Conservation (phyloP, 2,329 filamentous ascomycete genomes). For the Aspergillus intermedius region DNA sequence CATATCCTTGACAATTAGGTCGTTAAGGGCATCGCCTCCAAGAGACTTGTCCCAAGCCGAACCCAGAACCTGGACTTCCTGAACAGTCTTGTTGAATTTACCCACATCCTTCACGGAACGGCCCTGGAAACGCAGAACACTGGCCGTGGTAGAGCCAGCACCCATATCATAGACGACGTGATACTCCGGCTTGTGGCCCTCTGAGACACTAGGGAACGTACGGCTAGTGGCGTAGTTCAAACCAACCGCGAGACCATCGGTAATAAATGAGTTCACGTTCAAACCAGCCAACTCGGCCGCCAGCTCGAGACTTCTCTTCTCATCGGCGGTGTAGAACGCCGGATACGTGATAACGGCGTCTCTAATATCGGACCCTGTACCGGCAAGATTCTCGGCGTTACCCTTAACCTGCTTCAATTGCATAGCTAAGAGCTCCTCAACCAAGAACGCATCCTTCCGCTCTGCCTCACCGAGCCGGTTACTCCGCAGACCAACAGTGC, state of each 20-base stretch:
- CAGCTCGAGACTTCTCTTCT: constrained; percentile 77
- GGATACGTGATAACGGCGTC: constrained; percentile 87
- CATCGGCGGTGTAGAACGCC: constrained; percentile 80
- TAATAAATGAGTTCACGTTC: constrained; percentile 76
- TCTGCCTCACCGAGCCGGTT: constrained; percentile 59
- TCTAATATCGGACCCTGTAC: constrained; percentile 64
- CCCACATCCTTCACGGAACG: constrained; percentile 84
- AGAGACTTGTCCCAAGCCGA: constrained; percentile 83
- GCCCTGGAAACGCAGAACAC: constrained; percentile 82
- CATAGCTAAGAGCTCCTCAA: constrained; percentile 95
- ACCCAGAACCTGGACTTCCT: constrained; percentile 86
- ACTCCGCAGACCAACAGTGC: constrained; percentile 78
- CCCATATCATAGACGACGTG: constrained; percentile 98
- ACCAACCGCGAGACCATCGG: constrained; percentile 85
- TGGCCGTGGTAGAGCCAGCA: constrained; percentile 86
- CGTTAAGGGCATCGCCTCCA: constrained; percentile 83
- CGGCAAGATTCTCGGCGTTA: constrained; percentile 80
- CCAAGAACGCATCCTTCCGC: constrained; percentile 57
- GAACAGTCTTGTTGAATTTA: constrained; percentile 91
- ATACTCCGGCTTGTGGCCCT: constrained; percentile 79
- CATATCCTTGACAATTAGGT: constrained; percentile 84
- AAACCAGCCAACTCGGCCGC: constrained; percentile 84
- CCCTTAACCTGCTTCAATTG: constrained; percentile 83
- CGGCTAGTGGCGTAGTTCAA: constrained; percentile 91
- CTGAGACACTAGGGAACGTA: constrained; percentile 76